Evolutionary conservation across 2,329 filamentous ascomycete genomes (phyloP).

Genomic region (Teratosphaeria epicoccoides): DNA sequence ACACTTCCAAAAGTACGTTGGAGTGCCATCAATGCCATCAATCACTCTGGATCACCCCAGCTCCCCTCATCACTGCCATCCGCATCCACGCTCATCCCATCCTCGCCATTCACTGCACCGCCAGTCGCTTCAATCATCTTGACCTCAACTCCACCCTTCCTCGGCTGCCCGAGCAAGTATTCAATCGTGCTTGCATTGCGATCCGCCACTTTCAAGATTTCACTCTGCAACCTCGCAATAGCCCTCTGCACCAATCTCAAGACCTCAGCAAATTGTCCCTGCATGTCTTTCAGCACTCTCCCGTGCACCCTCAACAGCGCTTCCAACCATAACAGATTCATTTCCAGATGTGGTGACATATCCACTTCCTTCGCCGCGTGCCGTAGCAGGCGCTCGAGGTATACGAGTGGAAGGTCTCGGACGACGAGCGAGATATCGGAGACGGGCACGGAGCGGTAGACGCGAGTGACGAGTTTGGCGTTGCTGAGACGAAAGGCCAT

Average conservation of each 20-base stretch:
- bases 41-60: neutral
- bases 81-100: neutral
- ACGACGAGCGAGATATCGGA: slow-evolving; percentile 68
- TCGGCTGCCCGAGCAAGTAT: slow-evolving; percentile 48
- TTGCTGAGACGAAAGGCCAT: slow-evolving; percentile 98
- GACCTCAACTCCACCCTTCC: slow-evolving; percentile 4
- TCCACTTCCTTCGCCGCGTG: slow-evolving; percentile 84
- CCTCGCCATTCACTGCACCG: slow-evolving; percentile 17
- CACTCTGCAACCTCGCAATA: slow-evolving; percentile 67
- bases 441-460: slow-evolving; percentile 75
- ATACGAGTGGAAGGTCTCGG: slow-evolving; percentile 68
- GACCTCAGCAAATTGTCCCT: slow-evolving; percentile 71
- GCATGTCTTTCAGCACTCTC: slow-evolving; percentile 69
- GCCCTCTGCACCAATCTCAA: slow-evolving; percentile 72
- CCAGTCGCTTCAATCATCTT: slow-evolving; percentile 20
- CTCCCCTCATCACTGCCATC: neutral
- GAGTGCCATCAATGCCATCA: neutral
- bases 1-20: too few species aligned
- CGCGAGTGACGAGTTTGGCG: slow-evolving; percentile 64
- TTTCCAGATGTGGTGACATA: slow-evolving; percentile 84
- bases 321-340: slow-evolving; percentile 88
- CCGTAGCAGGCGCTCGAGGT: slow-evolving; percentile 72
- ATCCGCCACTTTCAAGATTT: slow-evolving; percentile 72
- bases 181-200: slow-evolving; percentile 85
- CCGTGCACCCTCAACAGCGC: slow-evolving; percentile 72